Base-by-base conservation (phyloP, 2,329 filamentous ascomycete species). In the Curvularia lunata region DNA sequence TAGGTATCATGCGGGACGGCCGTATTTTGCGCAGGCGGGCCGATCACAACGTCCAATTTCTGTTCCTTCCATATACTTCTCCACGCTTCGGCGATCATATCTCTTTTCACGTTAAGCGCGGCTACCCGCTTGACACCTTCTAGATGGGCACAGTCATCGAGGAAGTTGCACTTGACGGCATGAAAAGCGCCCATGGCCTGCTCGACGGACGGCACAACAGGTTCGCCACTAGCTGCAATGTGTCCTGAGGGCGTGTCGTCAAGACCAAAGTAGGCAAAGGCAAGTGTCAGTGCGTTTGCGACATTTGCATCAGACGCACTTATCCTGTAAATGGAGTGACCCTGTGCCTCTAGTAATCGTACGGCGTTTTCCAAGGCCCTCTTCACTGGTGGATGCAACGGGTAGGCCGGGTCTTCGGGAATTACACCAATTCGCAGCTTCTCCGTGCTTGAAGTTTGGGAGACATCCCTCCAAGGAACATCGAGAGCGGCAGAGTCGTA, bases 361-460 rank as follows among this genome's bases (percentile, higher is more conserved):
- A 38, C 50, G 16, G 54, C 54, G 10, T 53, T 23, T 2, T 38
- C 50, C 12, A 57, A 16, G n/a, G 54, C 50, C 9, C 54, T 48
- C 37, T 57, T 57, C 10, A 54, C 54, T 30, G 54, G 54, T 25
- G 54, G 54, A 16, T 57, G 54, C n/a, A 53, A 25, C 3, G 54
- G 54, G 18, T 48, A 53, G 5, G 21, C 28, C 19, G 54, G 45
- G 38, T 57, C 54, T 45, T 57, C 54, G 3, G 43, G n/a, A 34
- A 57, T n/a, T 10, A 57, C 49, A 18, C 54, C 54, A 3, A 57
- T 46, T 19, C 45, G 46, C 5, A 57, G 43, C n/a, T 57, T 54
- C 37, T 34, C 21, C 16, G 49, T 21, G 30, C 1, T 19, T 16
- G 38, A n/a, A 16, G 43, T 13, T 1, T 30, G 25, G 2, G 49